Conservation (phyloP, 2,329 filamentous ascomycete genomes). For the Akanthomyces muscarius region DNA sequence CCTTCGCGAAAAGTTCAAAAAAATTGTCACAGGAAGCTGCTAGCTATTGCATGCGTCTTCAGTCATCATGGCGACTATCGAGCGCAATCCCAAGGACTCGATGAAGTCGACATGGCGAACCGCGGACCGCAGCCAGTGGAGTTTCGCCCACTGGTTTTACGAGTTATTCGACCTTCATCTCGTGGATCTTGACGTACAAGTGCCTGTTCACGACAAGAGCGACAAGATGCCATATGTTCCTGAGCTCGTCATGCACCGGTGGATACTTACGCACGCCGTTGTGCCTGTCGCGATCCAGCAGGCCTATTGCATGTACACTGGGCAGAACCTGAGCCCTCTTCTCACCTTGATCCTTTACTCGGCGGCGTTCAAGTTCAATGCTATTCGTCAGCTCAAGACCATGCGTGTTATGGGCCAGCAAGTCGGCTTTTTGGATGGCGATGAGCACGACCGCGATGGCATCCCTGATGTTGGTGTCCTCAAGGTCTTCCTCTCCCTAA, state of each 20-base stretch:
- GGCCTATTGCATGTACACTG: slow-evolving; percentile 27
- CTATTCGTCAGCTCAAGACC: slow-evolving; percentile 34
- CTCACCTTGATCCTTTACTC: slow-evolving; percentile 34
- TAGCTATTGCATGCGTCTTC: neutral
- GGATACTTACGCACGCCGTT: slow-evolving; percentile 34
- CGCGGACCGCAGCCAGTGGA: slow-evolving; percentile 27
- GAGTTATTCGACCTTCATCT: slow-evolving; percentile 29
- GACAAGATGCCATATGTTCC: slow-evolving; percentile 36
- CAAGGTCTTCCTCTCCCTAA: slow-evolving; percentile 30
- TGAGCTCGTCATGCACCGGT: slow-evolving; percentile 32
- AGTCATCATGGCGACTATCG: slow-evolving; percentile 10
- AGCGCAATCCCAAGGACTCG: slow-evolving; percentile 26
- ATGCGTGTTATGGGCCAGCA: slow-evolving; percentile 34
- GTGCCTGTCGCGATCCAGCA: slow-evolving; percentile 36
- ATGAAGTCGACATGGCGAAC: slow-evolving; percentile 36
- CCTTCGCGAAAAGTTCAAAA: neutral
- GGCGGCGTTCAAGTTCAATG: slow-evolving; percentile 34
- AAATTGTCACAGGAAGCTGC: neutral
- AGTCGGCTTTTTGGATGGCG: slow-evolving; percentile 39
- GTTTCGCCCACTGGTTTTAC: slow-evolving; percentile 27
- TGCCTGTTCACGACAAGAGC: slow-evolving; percentile 35
- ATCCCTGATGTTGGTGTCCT: slow-evolving; percentile 35
- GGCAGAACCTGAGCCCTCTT: slow-evolving; percentile 27
- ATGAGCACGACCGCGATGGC: slow-evolving; percentile 37
- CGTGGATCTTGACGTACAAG: slow-evolving; percentile 24